Conservation (phyloP, 1,284 basidiomycete species). For the Malassezia arunalokei region DNA sequence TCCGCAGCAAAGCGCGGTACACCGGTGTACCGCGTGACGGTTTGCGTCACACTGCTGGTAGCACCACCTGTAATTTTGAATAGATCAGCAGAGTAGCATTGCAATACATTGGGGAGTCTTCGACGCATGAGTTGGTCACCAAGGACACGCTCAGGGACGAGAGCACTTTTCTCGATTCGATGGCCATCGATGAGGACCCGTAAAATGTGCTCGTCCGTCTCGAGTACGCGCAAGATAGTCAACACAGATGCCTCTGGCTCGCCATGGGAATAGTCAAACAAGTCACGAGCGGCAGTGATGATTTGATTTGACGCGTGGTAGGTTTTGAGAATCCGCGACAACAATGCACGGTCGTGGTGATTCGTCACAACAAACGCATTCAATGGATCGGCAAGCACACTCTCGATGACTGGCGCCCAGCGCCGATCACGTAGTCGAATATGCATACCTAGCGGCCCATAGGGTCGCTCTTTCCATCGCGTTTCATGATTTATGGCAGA, state of each 20-base stretch:
- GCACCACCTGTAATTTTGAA: conserved; percentile 30
- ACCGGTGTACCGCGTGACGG: conserved; percentile 43
- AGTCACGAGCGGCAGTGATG: conserved; percentile 50
- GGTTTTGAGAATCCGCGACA: conserved; percentile 55
- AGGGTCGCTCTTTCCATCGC: conserved; percentile 27
- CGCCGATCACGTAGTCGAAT: conserved; percentile 63
- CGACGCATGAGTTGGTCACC: conserved; percentile 42
- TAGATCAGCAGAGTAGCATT: conserved; percentile 37
- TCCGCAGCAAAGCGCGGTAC: conserved; percentile 43
- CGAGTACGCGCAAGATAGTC: conserved; percentile 73
- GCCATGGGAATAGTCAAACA: conserved; percentile 39
- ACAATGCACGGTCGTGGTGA: conserved; percentile 55
- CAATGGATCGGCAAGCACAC: conserved; percentile 57
- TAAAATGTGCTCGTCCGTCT: conserved; percentile 66
- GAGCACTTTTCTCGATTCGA: conserved; percentile 61
- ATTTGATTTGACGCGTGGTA: conserved; percentile 20
- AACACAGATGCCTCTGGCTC: conserved; percentile 55
- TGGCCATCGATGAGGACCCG: conserved; percentile 68
- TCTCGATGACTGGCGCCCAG: conserved; percentile 61
- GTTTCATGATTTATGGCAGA: conserved; percentile 52
- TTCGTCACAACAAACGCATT: conserved; percentile 68
- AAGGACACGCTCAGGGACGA: conserved; percentile 50
- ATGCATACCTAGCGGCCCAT: conserved; percentile 68
- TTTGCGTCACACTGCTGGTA: conserved; percentile 22
- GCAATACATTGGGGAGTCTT: conserved; percentile 33